Conservation (phyloP, 2,329 filamentous ascomycete genomes). For the Fusarium sp. region DNA sequence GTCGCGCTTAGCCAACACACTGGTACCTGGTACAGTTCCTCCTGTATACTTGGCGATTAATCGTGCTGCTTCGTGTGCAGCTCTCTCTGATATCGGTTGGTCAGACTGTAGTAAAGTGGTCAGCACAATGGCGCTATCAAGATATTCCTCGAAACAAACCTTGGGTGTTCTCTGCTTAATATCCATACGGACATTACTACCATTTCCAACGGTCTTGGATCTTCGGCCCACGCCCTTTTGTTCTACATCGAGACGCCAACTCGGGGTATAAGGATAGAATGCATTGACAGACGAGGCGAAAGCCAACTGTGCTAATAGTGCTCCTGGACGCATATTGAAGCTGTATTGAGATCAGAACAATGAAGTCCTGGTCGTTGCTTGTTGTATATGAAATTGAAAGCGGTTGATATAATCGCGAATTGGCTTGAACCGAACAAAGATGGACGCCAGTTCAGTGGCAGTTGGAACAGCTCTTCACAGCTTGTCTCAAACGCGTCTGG, state of each 20-base stretch:
- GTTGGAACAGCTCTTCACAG: conserved; percentile 35
- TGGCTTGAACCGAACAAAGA: conserved; percentile 15
- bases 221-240: conserved; percentile 41
- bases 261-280: conserved; percentile 61
- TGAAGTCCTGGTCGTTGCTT: conserved; percentile 2
- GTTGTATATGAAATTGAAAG: conserved; percentile 6
- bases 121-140: conserved; percentile 4
- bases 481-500: conserved; percentile 40
- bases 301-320: conserved; percentile 60
- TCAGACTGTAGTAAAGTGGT: conserved; percentile 48
- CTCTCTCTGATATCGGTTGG: conserved; percentile 51
- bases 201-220: conserved; percentile 38
- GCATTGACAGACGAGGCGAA: conserved; percentile 60
- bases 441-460: conserved; percentile 14
- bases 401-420: conserved; percentile 25
- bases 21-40: conserved; percentile 28
- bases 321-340: conserved; percentile 57
- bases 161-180: conserved; percentile 55
- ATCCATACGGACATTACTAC: conserved; percentile 54
- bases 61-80: conserved; percentile 55
- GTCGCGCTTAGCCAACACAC: conserved; percentile 52
- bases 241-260: conserved; percentile 51
- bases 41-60: conserved; percentile 56
- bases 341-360: conserved; percentile 15
- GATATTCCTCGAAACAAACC: conserved; percentile 46